Evolutionary conservation across 345 rosid species (phyloP), one percentile per base, ranked within the genome.

Genomic region (Hibiscus trionum): DNA sequence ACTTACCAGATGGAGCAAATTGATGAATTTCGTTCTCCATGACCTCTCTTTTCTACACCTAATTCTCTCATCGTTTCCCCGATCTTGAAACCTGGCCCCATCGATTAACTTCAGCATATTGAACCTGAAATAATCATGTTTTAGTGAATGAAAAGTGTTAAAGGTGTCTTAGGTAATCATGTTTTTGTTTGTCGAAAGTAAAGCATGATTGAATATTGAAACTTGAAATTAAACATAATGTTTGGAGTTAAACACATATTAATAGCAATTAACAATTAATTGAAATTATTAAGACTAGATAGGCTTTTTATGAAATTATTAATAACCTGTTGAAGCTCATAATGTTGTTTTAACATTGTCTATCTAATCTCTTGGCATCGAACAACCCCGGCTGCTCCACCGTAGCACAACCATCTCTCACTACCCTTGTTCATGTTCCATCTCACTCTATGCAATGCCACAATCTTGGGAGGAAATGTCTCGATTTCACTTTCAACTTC

Each of bases 381-480:
- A 35, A 92, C 84, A 56, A 94, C 82, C 55, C 97, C 96, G 0
- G 97, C 97, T 1, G 96, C 97, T 84, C 99, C 97, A 9, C 99
- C 99, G 0, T 77, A 87, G 74, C 91, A 87, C 60, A 90, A 47
- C 97, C 97, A 95, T 77, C 93, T 89, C 86, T 89, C 96, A 50
- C 97, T 84, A 27, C 94, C 98, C 66, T 81, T 80, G 83, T 95
- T 95, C 90, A 87, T 80, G 44, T 89, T 95, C 99, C 99, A 88
- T 81, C 93, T 82, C 69, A 87, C 88, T 37, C 84, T 78, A 73
- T 92, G 91, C 84, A 93, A 81, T 0, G 91, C 89, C 35, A 89
- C 85, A 35, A 83, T 66, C 78, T 87, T 90, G 4, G 89, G 75
- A 3, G 96, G 96, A 33, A 90, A 77, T 11, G 57, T 66, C 46